Conservation (phyloP, 495 filamentous ascomycete genomes). For the Niebla homalea region DNA sequence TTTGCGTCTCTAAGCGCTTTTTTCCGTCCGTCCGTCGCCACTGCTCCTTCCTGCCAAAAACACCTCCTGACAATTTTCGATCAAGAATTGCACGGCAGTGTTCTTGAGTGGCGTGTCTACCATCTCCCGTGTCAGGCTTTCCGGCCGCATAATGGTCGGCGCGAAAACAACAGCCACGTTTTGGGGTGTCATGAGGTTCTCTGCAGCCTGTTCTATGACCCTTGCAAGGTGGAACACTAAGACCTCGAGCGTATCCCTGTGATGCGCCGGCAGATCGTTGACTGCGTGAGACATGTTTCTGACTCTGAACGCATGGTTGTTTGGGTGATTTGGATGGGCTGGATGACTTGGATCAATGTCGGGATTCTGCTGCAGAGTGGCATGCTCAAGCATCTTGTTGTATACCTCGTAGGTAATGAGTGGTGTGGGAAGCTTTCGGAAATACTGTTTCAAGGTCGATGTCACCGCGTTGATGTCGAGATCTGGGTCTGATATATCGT, state of each 20-base stretch:
- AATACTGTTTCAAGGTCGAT: constrained; percentile 92
- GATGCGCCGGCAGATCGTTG: constrained; percentile 61
- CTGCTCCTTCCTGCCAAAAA: constrained; percentile 31
- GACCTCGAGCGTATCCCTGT: constrained; percentile 83
- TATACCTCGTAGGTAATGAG: constrained; percentile 90
- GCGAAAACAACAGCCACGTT: constrained; percentile 97
- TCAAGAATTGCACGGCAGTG: constrained; percentile 73
- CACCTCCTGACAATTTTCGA: constrained; percentile 70
- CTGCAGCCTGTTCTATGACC: constrained; percentile 65
- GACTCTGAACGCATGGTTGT: constrained; percentile 38
- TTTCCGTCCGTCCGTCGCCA: background rate
- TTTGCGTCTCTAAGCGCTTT: no score
- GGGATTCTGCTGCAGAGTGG: constrained; percentile 3
- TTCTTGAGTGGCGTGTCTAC: constrained; percentile 91
- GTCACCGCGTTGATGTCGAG: constrained; percentile 96
- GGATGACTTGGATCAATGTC: constrained; percentile 14
- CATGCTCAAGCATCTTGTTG: constrained; percentile 70
- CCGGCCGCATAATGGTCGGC: constrained; percentile 88
- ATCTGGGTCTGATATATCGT: constrained; percentile 82
- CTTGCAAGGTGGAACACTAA: constrained; percentile 86
- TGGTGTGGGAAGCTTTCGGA: constrained; percentile 83
- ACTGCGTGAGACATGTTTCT: constrained; percentile 55
- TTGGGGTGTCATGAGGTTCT: constrained; percentile 88
- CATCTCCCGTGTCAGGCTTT: constrained; percentile 84
- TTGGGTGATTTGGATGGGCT: constrained; percentile 10